Evolutionary conservation across 331 rosid species (phyloP), one percentile per base, ranked within the genome.

Genomic region (Erythrophleum ivorense): DNA sequence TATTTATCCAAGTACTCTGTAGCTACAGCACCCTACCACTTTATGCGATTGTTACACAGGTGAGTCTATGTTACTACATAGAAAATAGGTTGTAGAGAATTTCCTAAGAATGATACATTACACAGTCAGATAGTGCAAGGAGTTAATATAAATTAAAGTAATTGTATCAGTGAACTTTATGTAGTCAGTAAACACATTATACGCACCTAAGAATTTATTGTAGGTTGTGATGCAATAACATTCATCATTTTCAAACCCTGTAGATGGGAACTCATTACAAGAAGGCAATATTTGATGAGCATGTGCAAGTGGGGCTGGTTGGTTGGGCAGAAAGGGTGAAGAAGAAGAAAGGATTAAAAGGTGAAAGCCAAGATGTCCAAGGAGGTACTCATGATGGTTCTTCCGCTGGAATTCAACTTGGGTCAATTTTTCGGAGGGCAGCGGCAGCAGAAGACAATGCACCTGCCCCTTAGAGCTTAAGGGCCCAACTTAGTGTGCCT

Each of bases 1-100:
- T 75, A 64, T 83, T 88, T 73, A 82, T 92, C 75, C 95, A 90
- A 85, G 88, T 90, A 59, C 85, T 90, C 58, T 90, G 97, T 76
- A 92, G 97, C 82, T 92, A 88, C 85, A 84, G 94, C 71, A 92
- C 93, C 69, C 84, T 92, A 0, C 97, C 97, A 12, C 91, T 92
- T 33, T 92, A 90, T 78, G 97, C 97, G 38, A 62, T 92, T 48
- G 93, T 92, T 29, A 78, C 95, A 19, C 97, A 92, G 93, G 95
- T 92, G 81, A 58, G 59, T 80, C 55, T 79, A 75, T 80, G 24
- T 77, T 71, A 31, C 76, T 71, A n/a, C 73, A 1, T 24, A 45
- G 2, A 14, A 9, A 36, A 36, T 62, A 12, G 14, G 45, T 29
- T 31, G 69, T 6, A 9, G 6, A 36, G 67, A 63, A 31, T 0